A percentile compares a stretch with the other conserved stretches of the same genome.
Conservation (phyloP, 2,329 filamentous ascomycete species). For the Diaporthe citriasiana region DNA sequence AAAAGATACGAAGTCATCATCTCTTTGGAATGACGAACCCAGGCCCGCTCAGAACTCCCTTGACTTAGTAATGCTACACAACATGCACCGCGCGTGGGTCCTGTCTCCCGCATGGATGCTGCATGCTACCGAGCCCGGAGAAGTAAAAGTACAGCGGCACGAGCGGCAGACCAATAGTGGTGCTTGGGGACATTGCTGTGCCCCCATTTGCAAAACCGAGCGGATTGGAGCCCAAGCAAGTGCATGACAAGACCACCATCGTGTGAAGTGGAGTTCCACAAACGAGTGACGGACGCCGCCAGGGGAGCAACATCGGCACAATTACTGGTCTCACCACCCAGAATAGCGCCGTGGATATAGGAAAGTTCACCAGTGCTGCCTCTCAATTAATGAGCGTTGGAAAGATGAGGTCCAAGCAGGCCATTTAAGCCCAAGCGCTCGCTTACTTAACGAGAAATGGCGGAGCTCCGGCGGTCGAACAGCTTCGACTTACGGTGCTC, state of each 20-base stretch:
- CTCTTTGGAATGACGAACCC: not conserved
- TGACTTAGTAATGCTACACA: not conserved
- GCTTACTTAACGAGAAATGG: not conserved
- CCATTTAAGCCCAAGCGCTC: not conserved
- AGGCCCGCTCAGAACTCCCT: not conserved
- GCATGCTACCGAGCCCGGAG: not conserved
- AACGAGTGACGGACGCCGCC: not conserved
- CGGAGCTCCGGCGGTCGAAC: not conserved
- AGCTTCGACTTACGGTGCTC: not conserved
- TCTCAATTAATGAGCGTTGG: not conserved
- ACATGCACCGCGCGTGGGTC: not conserved
- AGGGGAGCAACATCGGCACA: not conserved
- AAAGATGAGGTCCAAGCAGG: not conserved
- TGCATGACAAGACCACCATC: not conserved
- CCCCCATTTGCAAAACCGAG: not conserved
- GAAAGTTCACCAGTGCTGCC: not conserved
- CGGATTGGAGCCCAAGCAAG: not conserved
- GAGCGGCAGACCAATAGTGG: not conserved
- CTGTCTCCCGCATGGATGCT: slow-evolving; percentile 5
- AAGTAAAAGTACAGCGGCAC: slow-evolving; percentile 3
- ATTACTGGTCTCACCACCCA: not conserved
- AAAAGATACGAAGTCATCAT: too few relatives aligned
- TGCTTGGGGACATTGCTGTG: not conserved
- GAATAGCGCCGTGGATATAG: too few relatives aligned
- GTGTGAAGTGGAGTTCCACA: not conserved